phyloP scores from a whole-genome alignment of 495 filamentous ascomycete genomes.

The Trichoderma gamsii region DNA sequence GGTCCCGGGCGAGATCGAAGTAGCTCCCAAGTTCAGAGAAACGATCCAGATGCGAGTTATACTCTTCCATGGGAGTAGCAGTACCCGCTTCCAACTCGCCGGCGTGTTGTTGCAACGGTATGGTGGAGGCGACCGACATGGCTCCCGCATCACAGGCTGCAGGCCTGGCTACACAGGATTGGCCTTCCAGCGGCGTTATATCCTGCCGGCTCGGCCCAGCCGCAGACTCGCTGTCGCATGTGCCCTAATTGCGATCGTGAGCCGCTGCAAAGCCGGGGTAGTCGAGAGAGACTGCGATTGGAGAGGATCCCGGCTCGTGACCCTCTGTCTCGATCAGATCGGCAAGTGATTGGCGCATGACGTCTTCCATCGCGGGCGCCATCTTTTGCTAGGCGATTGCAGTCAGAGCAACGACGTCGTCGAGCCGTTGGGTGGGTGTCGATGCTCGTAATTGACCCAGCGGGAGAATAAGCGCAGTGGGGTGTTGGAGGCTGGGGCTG shows the following conservation, averaged over 20 bases:
- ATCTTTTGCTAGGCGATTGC: neutral
- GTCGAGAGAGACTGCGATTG: neutral
- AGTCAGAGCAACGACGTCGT: neutral
- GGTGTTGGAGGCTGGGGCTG: neutral
- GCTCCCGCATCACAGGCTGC: neutral
- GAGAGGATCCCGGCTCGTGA: neutral
- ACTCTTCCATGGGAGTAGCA: neutral
- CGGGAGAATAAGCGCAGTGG: neutral
- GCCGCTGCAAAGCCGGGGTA: neutral
- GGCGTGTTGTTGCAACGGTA: neutral
- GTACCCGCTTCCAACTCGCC: neutral
- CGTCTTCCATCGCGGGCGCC: constrained; percentile 12
- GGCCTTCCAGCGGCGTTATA: neutral
- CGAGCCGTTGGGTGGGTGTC: neutral
- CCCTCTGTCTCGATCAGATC: neutral
- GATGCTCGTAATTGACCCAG: neutral
- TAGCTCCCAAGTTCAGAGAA: neutral
- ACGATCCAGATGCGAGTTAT: neutral
- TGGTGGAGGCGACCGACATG: neutral
- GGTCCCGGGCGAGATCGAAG: neutral
- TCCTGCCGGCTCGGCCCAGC: neutral
- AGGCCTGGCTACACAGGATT: neutral
- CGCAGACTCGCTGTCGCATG: neutral
- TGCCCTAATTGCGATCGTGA: neutral
- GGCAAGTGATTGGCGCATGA: constrained; percentile 8